phyloP scores from a whole-genome alignment of 1,139 yeast genomes.

The Pichia sp. region DNA sequence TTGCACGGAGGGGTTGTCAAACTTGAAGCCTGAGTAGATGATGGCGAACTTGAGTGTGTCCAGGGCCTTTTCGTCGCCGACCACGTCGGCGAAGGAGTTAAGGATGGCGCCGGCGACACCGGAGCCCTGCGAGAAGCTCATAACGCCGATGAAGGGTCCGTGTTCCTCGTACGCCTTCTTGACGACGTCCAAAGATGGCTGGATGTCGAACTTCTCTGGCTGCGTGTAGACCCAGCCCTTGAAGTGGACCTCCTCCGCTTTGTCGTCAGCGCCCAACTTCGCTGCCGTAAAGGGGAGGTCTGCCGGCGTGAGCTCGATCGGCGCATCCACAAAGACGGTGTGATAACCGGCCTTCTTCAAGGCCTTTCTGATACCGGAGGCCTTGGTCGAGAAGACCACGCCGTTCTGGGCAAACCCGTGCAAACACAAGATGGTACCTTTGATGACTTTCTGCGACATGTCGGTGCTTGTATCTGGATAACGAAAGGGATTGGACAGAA shows the following conservation, averaged over 20 bases:
- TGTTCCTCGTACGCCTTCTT: constrained; percentile 51
- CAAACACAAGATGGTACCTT: constrained; percentile 32
- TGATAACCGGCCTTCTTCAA: constrained; percentile 64
- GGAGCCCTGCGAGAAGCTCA: constrained; percentile 95
- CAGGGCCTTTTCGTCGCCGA: constrained; percentile 30
- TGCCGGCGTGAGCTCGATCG: constrained; percentile 55
- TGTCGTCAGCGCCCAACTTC: constrained; percentile 34
- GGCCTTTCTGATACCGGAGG: constrained; percentile 72
- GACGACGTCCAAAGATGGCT: constrained; percentile 49
- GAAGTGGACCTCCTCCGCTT: constrained; percentile 42
- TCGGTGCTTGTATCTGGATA: neutral
- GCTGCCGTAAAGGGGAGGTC: constrained; percentile 61
- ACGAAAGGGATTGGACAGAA: neutral
- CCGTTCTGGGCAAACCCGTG: constrained; percentile 58
- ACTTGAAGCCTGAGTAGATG: constrained; percentile 71
- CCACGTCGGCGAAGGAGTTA: constrained; percentile 36
- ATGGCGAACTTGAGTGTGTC: constrained; percentile 59
- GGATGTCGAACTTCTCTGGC: constrained; percentile 37
- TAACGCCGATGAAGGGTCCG: constrained; percentile 85
- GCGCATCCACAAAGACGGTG: constrained; percentile 75
- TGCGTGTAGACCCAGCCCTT: constrained; percentile 50
- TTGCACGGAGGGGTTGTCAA: constrained; percentile 52
- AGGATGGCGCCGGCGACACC: constrained; percentile 65
- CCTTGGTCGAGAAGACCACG: constrained; percentile 66
- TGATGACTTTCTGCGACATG: constrained; percentile 24